Percentiles rank a stretch among this genome's conserved stretches.
These are phyloP conservation scores for Pulveroboletus frians DNA, from an alignment of 768 basidiomycete species.

Conservation along the genomic window DNA sequence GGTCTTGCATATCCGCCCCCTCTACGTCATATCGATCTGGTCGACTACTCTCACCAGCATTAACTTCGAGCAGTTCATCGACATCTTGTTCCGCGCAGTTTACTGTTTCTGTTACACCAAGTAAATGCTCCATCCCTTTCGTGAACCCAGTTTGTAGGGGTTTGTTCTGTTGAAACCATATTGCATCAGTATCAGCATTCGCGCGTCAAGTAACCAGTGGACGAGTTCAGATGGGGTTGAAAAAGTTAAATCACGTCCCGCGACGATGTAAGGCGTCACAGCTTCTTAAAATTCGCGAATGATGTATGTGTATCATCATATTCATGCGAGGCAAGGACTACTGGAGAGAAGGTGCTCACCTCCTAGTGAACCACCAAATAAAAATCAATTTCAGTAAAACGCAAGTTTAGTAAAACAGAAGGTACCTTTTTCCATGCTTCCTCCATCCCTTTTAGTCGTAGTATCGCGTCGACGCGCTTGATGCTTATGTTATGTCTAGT, in stretches of 20 bases:
- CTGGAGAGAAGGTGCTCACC: slow-evolving; percentile 30
- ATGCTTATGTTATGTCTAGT: slow-evolving; percentile 59
- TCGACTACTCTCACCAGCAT: not conserved
- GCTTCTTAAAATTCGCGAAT: slow-evolving; percentile 67
- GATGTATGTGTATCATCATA: slow-evolving; percentile 54
- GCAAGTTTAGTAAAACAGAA: slow-evolving; percentile 10
- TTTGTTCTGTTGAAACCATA: slow-evolving; percentile 42
- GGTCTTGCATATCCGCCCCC: slow-evolving; percentile 59
- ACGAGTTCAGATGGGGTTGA: slow-evolving; percentile 66
- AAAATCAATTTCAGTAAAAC: slow-evolving; percentile 8
- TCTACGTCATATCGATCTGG: slow-evolving; percentile 42
- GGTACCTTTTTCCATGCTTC: slow-evolving; percentile 65
- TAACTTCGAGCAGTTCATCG: slow-evolving; percentile 6
- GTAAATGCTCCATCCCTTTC: slow-evolving; percentile 72
- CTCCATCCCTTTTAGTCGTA: slow-evolving; percentile 79
- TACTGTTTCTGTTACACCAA: slow-evolving; percentile 47
- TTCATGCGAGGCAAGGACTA: not conserved
- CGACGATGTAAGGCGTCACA: slow-evolving; percentile 60
- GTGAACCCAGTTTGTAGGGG: slow-evolving; percentile 75
- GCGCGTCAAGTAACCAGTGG: slow-evolving; percentile 7
- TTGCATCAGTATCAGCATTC: not conserved
- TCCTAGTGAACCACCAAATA: slow-evolving; percentile 28
- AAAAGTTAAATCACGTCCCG: slow-evolving; percentile 52
- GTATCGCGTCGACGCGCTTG: slow-evolving; percentile 77
- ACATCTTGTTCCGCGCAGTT: slow-evolving; percentile 8